Percentiles rank a stretch among this genome's conserved stretches.
Conservation (phyloP, 768 basidiomycete species). For the Rhizopogon vinicolor region DNA sequence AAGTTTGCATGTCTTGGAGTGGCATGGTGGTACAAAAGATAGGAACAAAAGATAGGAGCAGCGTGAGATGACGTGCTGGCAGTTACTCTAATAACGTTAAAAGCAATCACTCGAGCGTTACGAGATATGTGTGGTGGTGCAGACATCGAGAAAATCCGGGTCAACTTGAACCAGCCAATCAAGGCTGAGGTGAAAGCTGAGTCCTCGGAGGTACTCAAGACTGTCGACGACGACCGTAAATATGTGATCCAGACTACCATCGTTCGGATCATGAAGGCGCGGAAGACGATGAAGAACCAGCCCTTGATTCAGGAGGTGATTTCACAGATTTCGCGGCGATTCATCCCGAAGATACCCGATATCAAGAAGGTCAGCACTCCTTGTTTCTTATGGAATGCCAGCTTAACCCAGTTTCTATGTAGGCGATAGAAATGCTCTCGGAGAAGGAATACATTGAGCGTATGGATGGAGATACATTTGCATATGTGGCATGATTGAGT, state of each 20-base stretch:
- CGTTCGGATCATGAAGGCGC: conserved; percentile 93
- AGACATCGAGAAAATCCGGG: conserved; percentile 92
- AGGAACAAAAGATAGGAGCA: no score
- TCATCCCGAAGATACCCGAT: conserved; percentile 90
- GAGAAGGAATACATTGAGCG: conserved; percentile 99
- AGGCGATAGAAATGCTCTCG: conserved; percentile 88
- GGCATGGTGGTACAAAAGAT: no score
- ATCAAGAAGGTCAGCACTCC: conserved; percentile 77
- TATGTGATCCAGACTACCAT: conserved; percentile 94
- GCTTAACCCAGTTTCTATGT: conserved; percentile 8
- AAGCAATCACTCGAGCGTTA: no score
- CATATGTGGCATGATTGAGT: conserved; percentile 29
- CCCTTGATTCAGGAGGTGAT: conserved; percentile 86
- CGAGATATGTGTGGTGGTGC: no score
- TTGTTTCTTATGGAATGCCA: not conserved
- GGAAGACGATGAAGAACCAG: conserved; percentile 95
- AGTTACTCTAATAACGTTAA: no score
- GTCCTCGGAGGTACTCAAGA: conserved; percentile 83
- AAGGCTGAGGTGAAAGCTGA: conserved; percentile 95
- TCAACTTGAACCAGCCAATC: conserved; percentile 88
- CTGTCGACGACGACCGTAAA: conserved; percentile 96
- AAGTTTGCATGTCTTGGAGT: no score
- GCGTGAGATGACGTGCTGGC: no score
- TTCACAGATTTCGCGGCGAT: conserved; percentile 81
- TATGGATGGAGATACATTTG: conserved; percentile 77